Percentiles rank a stretch among this genome's conserved stretches.
Evolutionary conservation across 1,139 yeast genomes (phyloP).

Genomic region (Protomyces pachydermus): DNA sequence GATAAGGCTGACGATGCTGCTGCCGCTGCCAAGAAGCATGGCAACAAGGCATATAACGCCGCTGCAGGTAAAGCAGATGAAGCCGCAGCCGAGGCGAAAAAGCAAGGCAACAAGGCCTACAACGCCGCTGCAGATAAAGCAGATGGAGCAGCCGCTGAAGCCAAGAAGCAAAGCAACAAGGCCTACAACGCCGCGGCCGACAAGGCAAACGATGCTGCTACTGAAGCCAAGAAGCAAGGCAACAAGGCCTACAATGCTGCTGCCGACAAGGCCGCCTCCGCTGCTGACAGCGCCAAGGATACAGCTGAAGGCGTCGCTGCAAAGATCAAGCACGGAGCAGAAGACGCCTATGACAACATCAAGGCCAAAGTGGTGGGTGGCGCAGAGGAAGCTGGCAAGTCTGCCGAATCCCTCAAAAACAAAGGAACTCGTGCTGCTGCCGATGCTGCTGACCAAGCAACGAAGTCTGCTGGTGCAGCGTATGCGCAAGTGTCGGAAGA

Average conservation of each 20-base stretch:
- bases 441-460: constrained; percentile 6
- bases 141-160: neutral
- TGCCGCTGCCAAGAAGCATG: neutral
- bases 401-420: constrained; percentile 10
- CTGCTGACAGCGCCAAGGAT: constrained; percentile 12
- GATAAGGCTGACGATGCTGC: constrained; percentile 33
- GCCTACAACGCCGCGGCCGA: neutral
- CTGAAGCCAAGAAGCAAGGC: neutral
- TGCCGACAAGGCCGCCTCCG: constrained; percentile 11
- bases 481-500: constrained; percentile 24
- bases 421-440: constrained; percentile 16
- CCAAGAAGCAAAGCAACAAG: neutral
- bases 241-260: constrained; percentile 3
- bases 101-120: neutral
- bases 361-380: constrained; percentile 1
- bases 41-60: neutral
- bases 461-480: constrained; percentile 27
- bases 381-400: constrained; percentile 15
- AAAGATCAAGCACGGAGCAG: constrained; percentile 7
- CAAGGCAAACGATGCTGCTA: neutral
- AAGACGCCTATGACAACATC: neutral
- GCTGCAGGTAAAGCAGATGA: constrained; percentile 32
- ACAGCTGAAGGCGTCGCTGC: constrained; percentile 11
- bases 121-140: neutral
- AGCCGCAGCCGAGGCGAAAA: constrained; percentile 13